Evolutionary conservation across 2,329 filamentous ascomycete species (phyloP), one percentile per base, ranked within the genome.

Genomic region (Fusarium temperatum): DNA sequence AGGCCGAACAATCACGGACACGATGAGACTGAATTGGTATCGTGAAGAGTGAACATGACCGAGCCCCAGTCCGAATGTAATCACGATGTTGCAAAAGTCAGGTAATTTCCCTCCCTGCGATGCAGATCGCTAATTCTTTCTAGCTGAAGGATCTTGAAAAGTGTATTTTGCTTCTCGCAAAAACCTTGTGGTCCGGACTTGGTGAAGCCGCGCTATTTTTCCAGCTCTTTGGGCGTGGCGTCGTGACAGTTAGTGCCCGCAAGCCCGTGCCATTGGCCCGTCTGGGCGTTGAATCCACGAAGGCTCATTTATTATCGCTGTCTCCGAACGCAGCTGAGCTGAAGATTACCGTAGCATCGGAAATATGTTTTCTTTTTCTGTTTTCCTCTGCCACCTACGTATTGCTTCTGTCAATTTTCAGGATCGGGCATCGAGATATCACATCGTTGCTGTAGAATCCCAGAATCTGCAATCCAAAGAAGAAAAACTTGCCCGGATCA

Each of bases 1-100:
- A 73, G 41, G 45, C 71, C 71, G 68, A 74, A 72, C 35, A 65
- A 58, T 74, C 44, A 59, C 71, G 71, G 70, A 53, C 54, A 38
- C 35, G 28, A 66, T 56, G 36, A 60, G 24, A 41, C 44, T 64
- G 36, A 26, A 56, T 57, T 18, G 20, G 38, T 13, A 32, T 45
- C 35, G 41, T 55, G 63, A 51, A 48, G 20, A 48, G 26, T 42
- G 44, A 50, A 63, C 39, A 59, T 55, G 47, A 12, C 63, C 35
- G 28, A 59, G 47, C 36, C 50, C 57, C 53, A 59, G 53, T 70
- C 41, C 60, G 66, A 44, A 70, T 66, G 42, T 47, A 35, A 57
- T 57, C 48, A 56, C 24, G 24, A 44, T 63, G 32, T n/a, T 26
- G 30, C 44, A 39, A 47, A 47, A 44, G 24, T n/a, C 56, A 58